phyloP scores from a whole-genome alignment of 2,329 filamentous ascomycete species.

The Pseudophaeomoniella oleicola region DNA sequence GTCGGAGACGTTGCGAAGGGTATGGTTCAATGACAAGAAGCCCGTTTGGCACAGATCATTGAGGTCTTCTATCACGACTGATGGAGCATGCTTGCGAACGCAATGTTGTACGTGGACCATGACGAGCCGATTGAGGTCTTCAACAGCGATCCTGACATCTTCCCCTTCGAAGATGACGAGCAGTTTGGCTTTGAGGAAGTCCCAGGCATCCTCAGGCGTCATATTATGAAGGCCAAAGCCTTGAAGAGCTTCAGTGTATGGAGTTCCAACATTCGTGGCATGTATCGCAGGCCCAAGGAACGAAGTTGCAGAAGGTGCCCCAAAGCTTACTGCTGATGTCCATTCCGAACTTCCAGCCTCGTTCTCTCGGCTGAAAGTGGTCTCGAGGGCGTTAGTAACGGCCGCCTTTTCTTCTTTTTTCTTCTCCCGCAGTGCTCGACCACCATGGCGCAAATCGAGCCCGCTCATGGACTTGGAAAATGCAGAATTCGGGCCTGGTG shows the following conservation, averaged over 20 bases:
- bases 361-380: conserved; percentile 12
- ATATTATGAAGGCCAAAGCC: conserved; percentile 54
- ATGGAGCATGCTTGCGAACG: conserved; percentile 44
- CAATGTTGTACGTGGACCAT: conserved; percentile 48
- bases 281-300: conserved; percentile 3
- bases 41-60: conserved; percentile 53
- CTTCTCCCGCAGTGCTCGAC: conserved; percentile 64
- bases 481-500: conserved; percentile 40
- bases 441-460: conserved; percentile 63
- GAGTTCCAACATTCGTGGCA: neutral
- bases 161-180: conserved; percentile 52
- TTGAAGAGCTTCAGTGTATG: conserved; percentile 20
- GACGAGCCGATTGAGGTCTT: conserved; percentile 51
- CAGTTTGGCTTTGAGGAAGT: conserved; percentile 47
- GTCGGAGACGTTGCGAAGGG: conserved; percentile 62
- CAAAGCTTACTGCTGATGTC: conserved; percentile 6
- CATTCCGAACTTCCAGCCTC: conserved; percentile 12
- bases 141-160: conserved; percentile 47
- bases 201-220: conserved; percentile 52
- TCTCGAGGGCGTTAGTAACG: conserved; percentile 13
- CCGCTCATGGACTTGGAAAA: conserved; percentile 77
- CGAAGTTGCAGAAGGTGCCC: conserved; percentile 8
- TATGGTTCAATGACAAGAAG: conserved; percentile 74
- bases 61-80: conserved; percentile 47
- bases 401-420: conserved; percentile 51